These are phyloP conservation scores for Nannochloropsis gaditana DNA, from an alignment of 108 stramenopile genomes.

Conservation along the genomic window DNA sequence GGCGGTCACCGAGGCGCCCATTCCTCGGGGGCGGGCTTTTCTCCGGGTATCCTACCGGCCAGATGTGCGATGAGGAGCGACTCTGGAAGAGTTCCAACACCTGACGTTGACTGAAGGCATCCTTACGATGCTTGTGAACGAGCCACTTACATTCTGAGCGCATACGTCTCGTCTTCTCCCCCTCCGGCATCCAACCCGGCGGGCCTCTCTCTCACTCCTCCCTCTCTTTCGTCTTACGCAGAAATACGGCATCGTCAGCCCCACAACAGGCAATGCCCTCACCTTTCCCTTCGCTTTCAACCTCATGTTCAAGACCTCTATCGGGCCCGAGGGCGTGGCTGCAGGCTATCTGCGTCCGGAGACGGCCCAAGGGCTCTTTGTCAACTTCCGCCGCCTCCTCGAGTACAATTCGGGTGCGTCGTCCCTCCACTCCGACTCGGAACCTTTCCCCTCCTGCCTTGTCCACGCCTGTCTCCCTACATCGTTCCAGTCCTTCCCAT, in stretches of 20 bases:
- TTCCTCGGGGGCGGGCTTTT: no score
- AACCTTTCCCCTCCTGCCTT: not conserved
- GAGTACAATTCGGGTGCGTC: conserved; percentile 80
- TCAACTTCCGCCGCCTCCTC: conserved; percentile 95
- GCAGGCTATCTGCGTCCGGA: conserved; percentile 98
- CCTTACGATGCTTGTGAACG: not conserved
- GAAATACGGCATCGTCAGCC: conserved; percentile 73
- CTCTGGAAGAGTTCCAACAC: not conserved
- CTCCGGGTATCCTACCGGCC: no score
- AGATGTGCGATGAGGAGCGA: not conserved
- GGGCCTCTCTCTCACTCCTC: not conserved
- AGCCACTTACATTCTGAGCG: not conserved
- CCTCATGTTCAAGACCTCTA: conserved; percentile 99
- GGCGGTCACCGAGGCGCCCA: no score
- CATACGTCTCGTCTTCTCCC: not conserved
- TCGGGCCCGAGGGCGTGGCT: conserved; percentile 93
- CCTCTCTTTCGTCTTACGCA: conserved; percentile 19
- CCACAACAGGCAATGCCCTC: conserved; percentile 75
- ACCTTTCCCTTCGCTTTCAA: conserved; percentile 96
- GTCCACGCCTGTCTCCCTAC: not conserved
- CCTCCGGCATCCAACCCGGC: not conserved
- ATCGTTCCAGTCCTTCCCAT: not conserved
- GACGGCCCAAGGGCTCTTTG: conserved; percentile 90
- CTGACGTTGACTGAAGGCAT: conserved; percentile 3
- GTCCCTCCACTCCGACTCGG: not conserved